These are phyloP conservation scores for Volutella citrinella DNA, from an alignment of 2,329 filamentous ascomycete species.

Conservation along the genomic window DNA sequence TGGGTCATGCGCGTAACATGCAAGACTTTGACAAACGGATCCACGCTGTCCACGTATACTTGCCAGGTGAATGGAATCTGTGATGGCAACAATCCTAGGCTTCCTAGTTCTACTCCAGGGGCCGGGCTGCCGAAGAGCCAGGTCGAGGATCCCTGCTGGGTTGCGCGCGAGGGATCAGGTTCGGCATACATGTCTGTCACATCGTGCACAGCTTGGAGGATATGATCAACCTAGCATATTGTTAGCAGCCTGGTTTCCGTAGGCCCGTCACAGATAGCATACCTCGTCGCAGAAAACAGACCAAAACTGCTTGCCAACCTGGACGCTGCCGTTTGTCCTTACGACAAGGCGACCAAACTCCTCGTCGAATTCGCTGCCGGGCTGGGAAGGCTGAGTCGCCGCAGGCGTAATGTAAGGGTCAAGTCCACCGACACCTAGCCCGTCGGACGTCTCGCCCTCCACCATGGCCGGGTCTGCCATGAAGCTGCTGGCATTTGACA, in stretches of 20 bases:
- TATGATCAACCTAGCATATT: slow-evolving; percentile 24
- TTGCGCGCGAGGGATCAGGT: slow-evolving; percentile 2
- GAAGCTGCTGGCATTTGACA: no score
- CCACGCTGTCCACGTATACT: slow-evolving; percentile 26
- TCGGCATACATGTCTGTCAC: slow-evolving; percentile 12
- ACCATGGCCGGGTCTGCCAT: no score
- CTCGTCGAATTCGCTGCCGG: slow-evolving; percentile 23
- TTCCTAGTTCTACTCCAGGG: slow-evolving; percentile 9
- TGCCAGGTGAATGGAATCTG: slow-evolving; percentile 30
- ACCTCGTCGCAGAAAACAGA: slow-evolving; percentile 30
- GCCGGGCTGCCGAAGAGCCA: slow-evolving; percentile 16
- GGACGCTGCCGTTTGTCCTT: slow-evolving; percentile 22
- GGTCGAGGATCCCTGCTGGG: no score
- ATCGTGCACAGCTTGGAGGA: slow-evolving; percentile 29
- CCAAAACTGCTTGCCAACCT: slow-evolving; percentile 31
- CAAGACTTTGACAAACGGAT: slow-evolving; percentile 31
- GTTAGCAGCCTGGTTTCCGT: no score
- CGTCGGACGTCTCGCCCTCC: no score
- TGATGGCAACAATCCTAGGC: slow-evolving; percentile 23
- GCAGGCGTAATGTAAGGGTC: no score
- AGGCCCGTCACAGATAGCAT: no score
- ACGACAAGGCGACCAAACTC: slow-evolving; percentile 28
- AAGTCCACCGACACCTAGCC: no score
- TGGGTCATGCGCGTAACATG: slow-evolving; percentile 18
- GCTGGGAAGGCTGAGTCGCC: no score